phyloP scores from a whole-genome alignment of 1,139 yeast genomes.

The Suhomyces bokatorum region DNA sequence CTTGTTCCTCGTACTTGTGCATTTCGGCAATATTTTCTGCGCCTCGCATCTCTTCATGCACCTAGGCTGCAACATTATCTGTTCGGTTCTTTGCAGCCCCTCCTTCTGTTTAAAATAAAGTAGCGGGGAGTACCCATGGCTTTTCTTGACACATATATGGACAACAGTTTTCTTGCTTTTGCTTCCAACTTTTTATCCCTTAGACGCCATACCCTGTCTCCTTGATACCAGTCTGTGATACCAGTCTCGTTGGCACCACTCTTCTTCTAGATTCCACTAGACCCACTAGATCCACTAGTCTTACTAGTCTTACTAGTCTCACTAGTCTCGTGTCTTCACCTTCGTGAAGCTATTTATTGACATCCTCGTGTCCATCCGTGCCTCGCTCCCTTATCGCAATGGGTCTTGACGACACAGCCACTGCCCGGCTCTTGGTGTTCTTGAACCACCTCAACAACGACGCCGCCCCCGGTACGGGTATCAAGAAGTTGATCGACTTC shows the following conservation, averaged over 20 bases:
- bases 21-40: too few species aligned
- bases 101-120: neutral
- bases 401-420: constrained; percentile 8
- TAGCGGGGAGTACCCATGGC: neutral
- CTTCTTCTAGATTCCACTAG: too few species aligned
- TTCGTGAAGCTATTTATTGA: neutral
- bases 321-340: neutral
- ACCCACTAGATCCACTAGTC: too few species aligned
- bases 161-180: neutral
- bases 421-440: constrained; percentile 33
- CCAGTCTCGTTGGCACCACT: too few species aligned
- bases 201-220: neutral
- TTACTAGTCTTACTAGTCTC: too few species aligned
- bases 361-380: neutral
- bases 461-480: constrained; percentile 57
- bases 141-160: neutral
- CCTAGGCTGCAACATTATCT: too few species aligned
- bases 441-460: constrained; percentile 34
- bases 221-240: too few species aligned
- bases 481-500: constrained; percentile 32
- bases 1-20: too few species aligned
- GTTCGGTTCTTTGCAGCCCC: neutral
- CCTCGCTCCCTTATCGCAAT: too few species aligned
- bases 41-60: too few species aligned
- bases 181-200: neutral